A percentile compares a stretch with the other conserved stretches of the same genome.
phyloP scores from a whole-genome alignment of 2,329 filamentous ascomycete species.

The Cladophialophora yegresii region DNA sequence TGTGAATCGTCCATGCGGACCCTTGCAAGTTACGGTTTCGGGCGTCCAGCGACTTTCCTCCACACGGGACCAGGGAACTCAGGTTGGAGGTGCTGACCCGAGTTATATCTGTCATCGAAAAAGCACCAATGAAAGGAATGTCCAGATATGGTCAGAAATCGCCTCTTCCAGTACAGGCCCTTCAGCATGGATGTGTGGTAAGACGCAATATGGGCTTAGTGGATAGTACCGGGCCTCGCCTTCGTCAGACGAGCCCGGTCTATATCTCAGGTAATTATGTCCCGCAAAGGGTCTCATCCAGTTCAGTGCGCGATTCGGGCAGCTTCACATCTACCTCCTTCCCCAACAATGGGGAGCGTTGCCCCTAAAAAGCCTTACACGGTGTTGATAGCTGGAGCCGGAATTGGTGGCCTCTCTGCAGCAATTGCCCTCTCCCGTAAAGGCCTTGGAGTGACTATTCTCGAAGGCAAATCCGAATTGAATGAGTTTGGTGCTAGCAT shows the following conservation, averaged over 20 bases:
- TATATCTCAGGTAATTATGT: background rate
- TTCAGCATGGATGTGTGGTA: background rate
- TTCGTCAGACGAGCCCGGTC: background rate
- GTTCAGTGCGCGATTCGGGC: background rate
- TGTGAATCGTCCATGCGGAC: background rate
- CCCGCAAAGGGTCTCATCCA: background rate
- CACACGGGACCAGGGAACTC: background rate
- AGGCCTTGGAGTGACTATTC: constrained; percentile 35
- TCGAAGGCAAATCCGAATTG: constrained; percentile 34
- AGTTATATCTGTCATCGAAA: background rate
- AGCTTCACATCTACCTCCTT: background rate
- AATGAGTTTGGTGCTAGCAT: constrained; percentile 32
- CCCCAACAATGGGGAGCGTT: constrained; percentile 11
- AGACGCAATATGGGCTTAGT: background rate
- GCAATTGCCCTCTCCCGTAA: constrained; percentile 36
- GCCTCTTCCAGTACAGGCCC: background rate
- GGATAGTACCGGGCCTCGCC: background rate
- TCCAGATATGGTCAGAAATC: background rate
- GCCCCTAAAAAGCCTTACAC: constrained; percentile 6
- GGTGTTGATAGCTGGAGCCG: constrained; percentile 5
- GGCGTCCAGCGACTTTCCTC: background rate
- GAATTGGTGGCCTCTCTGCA: constrained; percentile 36
- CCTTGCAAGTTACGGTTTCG: background rate
- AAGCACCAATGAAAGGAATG: background rate
- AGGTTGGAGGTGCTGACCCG: background rate